Evolutionary conservation across 352 stramenopile species (phyloP), one percentile per base, ranked within the genome.

Genomic region (Phytopythium boreale): DNA sequence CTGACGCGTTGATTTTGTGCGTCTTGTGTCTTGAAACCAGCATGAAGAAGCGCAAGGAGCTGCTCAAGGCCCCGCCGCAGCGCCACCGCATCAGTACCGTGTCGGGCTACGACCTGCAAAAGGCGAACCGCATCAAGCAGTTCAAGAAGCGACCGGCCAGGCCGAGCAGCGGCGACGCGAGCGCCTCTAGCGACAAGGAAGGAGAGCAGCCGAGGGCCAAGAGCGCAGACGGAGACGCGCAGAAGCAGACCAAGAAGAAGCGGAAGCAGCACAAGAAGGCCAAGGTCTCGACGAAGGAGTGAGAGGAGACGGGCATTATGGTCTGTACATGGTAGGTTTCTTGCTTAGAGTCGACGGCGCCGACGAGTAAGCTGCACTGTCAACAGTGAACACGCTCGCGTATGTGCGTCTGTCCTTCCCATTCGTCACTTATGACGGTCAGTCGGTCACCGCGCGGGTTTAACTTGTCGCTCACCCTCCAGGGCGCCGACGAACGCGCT

Each of bases 71-170:
- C 20, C 87, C 87, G 41, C 76, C 83, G 1, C 67, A 76, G 68
- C 85, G 87, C 14, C 74, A 84, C 29, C 87, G 84, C 44, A 94
- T 96, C 68, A 92, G 85, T 59, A 96, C 87, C 0, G 84, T 96
- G 19, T 96, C 87, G 3, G 87, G 85, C 46, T 96, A 94, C 62
- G 87, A 96, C 56, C 64, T 96, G n/a, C 78, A 96, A 63, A 94
- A 93, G 71, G 71, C 80, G 51, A 82, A 94, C 61, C 90, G 83
- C 41, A 49, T 82, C 22, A 71, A 76, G 44, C 76, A 90, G 66
- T 76, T 84, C 46, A 88, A 89, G 37, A 64, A 84, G 43, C 22
- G 57, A 7, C 72, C 74, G 62, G 36, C 20, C 10, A 22, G 34
- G 20, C 22, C 53, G 4, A 31, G 0, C 19, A n/a, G 22, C 14